Evolutionary conservation across 129 eudicot species (phyloP), one percentile per base, ranked within the genome.

Genomic region (Escallonia herrerae): DNA sequence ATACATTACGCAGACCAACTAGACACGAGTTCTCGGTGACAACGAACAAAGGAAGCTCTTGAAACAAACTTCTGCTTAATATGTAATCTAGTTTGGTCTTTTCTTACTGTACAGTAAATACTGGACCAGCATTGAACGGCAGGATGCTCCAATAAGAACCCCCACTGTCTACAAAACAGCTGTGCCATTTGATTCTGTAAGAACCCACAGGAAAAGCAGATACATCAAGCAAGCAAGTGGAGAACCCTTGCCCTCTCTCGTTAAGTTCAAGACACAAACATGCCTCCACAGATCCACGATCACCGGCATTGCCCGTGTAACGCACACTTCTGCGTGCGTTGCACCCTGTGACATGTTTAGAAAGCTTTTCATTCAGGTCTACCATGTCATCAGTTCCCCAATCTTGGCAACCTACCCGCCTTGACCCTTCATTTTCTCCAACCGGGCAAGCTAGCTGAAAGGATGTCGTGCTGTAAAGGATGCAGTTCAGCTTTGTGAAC

Each of bases 91-190:
- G 33, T 1, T 22, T 22, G 33, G 33, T 22, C 33, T 22, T 22
- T 22, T 22, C 33, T 65, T 74, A 46, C 44, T 45, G 70, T 52
- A 83, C 73, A 58, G 77, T 76, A 60, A 91, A 77, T 62, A 75
- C 63, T 2, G 84, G 91, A 64, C 87, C 85, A 58, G 68, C 72
- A 68, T 81, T 83, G 37, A 60, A 43, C 48, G 91, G 81, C 52
- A 84, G 81, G 48, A 88, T 77, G 63, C 81, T 93, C 95, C 91
- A 77, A 63, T 79, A 93, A 77, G 74, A 72, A 59, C 96, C 95
- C 39, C 66, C 63, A 15, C 56, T 38, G 62, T 93, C 96, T 47
- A 85, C 58, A 71, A 76, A 80, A 49, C 91, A 80, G 78, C 95
- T 80, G 22, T 65, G 84, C 98, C 95, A 93, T 70, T 77, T 78